phyloP scores from a whole-genome alignment of 2,329 filamentous ascomycete species.

The Sporothrix phasma region DNA sequence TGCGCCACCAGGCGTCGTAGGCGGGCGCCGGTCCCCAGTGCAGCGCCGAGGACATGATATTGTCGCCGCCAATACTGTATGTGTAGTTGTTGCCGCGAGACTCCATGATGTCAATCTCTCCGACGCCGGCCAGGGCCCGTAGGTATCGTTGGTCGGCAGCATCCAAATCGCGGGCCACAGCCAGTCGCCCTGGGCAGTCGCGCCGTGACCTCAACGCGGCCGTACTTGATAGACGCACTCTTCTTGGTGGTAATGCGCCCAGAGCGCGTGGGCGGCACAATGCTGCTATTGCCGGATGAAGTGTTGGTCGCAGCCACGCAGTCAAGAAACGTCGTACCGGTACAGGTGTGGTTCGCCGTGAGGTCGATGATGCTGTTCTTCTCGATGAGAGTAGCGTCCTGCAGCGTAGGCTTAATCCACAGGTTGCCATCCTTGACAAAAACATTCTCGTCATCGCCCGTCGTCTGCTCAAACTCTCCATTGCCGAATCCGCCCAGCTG shows the following conservation, averaged over 20 bases:
- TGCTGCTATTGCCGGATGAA: conserved; percentile 57
- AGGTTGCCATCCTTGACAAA: conserved; percentile 60
- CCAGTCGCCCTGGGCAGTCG: conserved; percentile 73
- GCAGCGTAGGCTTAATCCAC: conserved; percentile 66
- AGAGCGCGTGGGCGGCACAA: conserved; percentile 68
- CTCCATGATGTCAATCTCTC: conserved; percentile 77
- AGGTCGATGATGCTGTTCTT: conserved; percentile 61
- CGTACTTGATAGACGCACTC: conserved; percentile 64
- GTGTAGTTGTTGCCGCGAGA: conserved; percentile 73
- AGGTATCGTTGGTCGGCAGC: conserved; percentile 62
- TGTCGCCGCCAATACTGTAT: conserved; percentile 67
- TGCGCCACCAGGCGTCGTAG: conserved; percentile 75
- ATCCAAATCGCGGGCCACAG: conserved; percentile 91
- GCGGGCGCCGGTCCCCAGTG: conserved; percentile 69
- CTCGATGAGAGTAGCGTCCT: conserved; percentile 56
- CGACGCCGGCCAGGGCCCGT: conserved; percentile 67
- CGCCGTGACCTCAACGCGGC: conserved; percentile 69
- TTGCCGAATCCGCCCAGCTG: conserved; percentile 70
- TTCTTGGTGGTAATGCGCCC: conserved; percentile 68
- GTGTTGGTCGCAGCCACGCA: conserved; percentile 67
- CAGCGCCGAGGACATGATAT: conserved; percentile 67
- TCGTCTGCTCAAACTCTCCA: conserved; percentile 73
- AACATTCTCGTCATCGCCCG: conserved; percentile 60
- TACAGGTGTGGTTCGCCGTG: conserved; percentile 55
- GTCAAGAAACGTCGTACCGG: conserved; percentile 45